Base-by-base conservation (phyloP, 495 filamentous ascomycete genomes). In the Xylaria nigripes region DNA sequence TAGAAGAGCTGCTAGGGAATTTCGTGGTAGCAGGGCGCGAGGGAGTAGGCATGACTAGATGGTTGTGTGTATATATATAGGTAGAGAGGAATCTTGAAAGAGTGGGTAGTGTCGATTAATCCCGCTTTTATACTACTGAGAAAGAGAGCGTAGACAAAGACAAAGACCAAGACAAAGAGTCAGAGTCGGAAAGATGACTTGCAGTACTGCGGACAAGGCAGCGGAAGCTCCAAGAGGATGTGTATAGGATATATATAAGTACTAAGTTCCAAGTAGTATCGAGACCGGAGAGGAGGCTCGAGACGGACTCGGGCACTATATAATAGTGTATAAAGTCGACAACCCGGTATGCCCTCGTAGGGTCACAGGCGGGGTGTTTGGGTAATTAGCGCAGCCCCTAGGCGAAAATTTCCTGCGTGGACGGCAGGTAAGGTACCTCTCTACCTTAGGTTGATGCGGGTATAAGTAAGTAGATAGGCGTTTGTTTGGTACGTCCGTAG, bases 1-100 rank as follows among this genome's bases (percentile, higher is more conserved):
- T 67, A 25, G 64, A 71, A 51, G 70, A 62, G 25, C 55, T 61
- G 59, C 63, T 71, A 45, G 68, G 57, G 56, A 73, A 75, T 29
- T 66, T 64, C 10, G 63, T 58, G 47, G 63, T 68, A 34, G 57
- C 48, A 51, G 65, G 63, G 52, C 71, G 67, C 51, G 63, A 63
- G 50, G 71, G 66, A 8, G 45, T 24, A 50, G 45, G 36, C 53
- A 55, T 55, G 40, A 22, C 53, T 38, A 38, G n/a, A 15, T 5
- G 13, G 10, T 36, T 2, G 32, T 36, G 10, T 2, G 32, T 6
- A 12, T 36, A 15, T 12, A 8, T 15, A 12, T 12, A 36, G 32
- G 15, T 12, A 36, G 4, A 8, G 32, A 15, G 15, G 5, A 2
- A 6, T 36, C 2, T 36, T 2, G 32, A 8, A 2, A 15, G 6